Percentiles rank a stretch among this genome's conserved stretches.
Conservation (phyloP, 202 grass and related monocot species). For the Cymbopogon flexuosus region DNA sequence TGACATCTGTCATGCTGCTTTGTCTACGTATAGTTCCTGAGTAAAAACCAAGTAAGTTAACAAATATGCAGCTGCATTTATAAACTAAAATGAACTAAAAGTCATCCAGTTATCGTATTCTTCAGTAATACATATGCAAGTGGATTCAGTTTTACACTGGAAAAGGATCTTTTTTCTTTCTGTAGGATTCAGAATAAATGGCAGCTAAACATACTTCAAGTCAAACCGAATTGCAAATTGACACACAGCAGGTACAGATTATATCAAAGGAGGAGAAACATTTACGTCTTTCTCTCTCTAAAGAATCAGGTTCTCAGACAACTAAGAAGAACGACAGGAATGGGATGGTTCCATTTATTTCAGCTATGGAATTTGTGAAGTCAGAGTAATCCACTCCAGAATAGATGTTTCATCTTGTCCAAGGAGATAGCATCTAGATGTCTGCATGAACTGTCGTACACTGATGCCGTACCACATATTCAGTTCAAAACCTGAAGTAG, state of each 20-base stretch:
- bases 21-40: conserved; percentile 69
- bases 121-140: neutral
- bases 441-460: neutral
- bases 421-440: neutral
- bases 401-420: conserved; percentile 1
- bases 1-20: conserved; percentile 64
- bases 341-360: neutral
- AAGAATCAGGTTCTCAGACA: neutral
- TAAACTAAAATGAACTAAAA: neutral
- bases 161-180: neutral
- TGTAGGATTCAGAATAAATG: neutral
- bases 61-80: conserved; percentile 9
- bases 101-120: neutral
- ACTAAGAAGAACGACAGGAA: neutral
- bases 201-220: neutral
- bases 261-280: conserved; percentile 2
- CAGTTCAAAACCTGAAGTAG: neutral
- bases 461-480: neutral
- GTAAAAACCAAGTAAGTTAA: neutral
- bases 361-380: neutral
- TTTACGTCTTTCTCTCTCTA: neutral
- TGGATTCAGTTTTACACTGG: neutral
- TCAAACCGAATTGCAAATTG: neutral
- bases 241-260: neutral
- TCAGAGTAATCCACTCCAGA: neutral